These are phyloP conservation scores for Trichophyton mentagrophytes DNA, from an alignment of 2,329 filamentous ascomycete species.

Conservation along the genomic window DNA sequence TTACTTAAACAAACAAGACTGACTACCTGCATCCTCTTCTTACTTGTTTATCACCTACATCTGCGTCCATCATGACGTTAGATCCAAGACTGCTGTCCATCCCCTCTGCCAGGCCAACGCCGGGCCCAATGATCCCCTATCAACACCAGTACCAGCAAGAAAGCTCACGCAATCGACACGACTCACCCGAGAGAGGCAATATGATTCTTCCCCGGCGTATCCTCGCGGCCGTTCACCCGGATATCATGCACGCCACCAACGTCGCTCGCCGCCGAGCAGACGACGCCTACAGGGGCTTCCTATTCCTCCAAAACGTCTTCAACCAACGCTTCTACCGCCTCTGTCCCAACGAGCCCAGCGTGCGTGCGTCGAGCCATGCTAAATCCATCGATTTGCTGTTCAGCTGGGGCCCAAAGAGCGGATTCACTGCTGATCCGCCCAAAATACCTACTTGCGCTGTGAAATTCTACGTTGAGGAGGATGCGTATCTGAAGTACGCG, in stretches of 20 bases:
- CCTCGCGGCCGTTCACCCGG: neutral
- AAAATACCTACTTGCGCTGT: slow-evolving; percentile 20
- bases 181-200: neutral
- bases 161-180: too few species aligned
- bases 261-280: slow-evolving; percentile 13
- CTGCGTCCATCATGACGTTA: neutral
- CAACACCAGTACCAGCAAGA: neutral
- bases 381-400: slow-evolving; percentile 19
- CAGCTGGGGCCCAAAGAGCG: slow-evolving; percentile 14
- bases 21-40: neutral
- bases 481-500: slow-evolving; percentile 15
- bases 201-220: slow-evolving; percentile 3
- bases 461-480: slow-evolving; percentile 16
- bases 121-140: neutral
- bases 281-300: slow-evolving; percentile 11
- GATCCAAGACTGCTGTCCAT: neutral
- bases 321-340: slow-evolving; percentile 17
- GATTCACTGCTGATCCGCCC: slow-evolving; percentile 3
- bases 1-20: neutral
- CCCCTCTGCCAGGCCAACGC: neutral
- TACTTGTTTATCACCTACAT: neutral
- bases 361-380: slow-evolving; percentile 11
- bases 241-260: slow-evolving; percentile 9
- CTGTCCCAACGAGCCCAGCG: slow-evolving; percentile 14
- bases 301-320: slow-evolving; percentile 13